A percentile compares a stretch with the other conserved stretches of the same genome.
These are phyloP conservation scores for Camellia japonica DNA, from an alignment of 148 eudicot genomes.

Conservation along the genomic window DNA sequence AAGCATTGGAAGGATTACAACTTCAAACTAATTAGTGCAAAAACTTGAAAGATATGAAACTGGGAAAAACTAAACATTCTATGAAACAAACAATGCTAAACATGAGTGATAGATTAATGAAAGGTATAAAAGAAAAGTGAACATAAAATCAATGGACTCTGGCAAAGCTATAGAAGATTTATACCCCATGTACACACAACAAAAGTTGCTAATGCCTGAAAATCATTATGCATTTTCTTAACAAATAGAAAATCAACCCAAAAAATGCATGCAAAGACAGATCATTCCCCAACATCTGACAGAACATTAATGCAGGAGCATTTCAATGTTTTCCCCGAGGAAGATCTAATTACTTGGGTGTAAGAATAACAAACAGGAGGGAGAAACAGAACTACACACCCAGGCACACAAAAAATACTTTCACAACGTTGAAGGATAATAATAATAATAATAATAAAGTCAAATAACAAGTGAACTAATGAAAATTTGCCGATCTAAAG, in stretches of 20 bases:
- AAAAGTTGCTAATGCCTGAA: background rate
- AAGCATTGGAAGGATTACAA: background rate
- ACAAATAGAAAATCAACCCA: background rate
- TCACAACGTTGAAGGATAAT: background rate
- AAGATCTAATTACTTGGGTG: background rate
- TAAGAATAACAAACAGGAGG: background rate
- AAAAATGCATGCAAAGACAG: background rate
- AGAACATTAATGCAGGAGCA: constrained; percentile 1
- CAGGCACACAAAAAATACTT: background rate
- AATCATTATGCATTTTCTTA: background rate
- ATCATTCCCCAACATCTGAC: background rate
- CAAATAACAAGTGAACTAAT: background rate
- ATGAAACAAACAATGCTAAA: background rate
- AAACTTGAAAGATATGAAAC: background rate
- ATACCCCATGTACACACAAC: background rate
- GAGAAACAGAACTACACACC: background rate
- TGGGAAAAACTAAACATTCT: background rate
- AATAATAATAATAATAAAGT: background rate
- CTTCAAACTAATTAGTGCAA: constrained; percentile 5
- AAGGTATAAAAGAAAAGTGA: background rate
- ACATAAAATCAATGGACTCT: background rate
- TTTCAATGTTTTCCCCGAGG: background rate
- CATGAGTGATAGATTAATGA: background rate
- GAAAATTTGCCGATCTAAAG: too few species aligned
- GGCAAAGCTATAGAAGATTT: background rate